Evolutionary conservation across 495 filamentous ascomycete species (phyloP), one percentile per base, ranked within the genome.

Genomic region (Penicillium paradoxum): DNA sequence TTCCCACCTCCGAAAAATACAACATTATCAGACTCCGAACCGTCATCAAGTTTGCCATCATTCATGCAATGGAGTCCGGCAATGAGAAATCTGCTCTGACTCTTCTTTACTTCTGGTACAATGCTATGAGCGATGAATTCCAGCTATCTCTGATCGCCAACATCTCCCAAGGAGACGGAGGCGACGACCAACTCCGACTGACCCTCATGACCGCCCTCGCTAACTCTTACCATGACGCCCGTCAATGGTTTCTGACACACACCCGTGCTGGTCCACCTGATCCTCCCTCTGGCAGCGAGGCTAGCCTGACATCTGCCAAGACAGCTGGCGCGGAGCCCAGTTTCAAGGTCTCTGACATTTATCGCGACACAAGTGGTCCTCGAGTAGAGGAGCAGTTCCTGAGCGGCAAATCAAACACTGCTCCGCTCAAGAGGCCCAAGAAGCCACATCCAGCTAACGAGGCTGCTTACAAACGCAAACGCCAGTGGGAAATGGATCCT

Each of bases 271-370:
- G 24, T 5, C 25, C 9, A 37, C 32, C 15, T 25, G 19, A 19
- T 33, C 32, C 49, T 43, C 24, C 34, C 6, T 71, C 71, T 77
- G 54, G 66, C 27, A 79, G 69, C 21, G 64, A 66, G 11, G 77
- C 74, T 9, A 74, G 70, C 13, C 45, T 78, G 21, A 78, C 79
- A 24, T 73, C 74, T 2, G 66, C 65, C 6, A 67, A 69, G 33
- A 70, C 71, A 1, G 42, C 70, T 39, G 68, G 68, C 37, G 56
- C 49, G 29, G 67, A 72, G 43, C 54, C 64, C 17, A 14, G 10
- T 15, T 59, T 63, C 36, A 63, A 56, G 21, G 19, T 43, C 13
- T 52, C 63, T 3, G 60, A 66, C 29, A 60, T 66, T 24, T 66
- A 66, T 45, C 60, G 60, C 5, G 63, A 63, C 41, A 63, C 60